A percentile compares a stretch with the other conserved stretches of the same genome.
Evolutionary conservation across 2,329 filamentous ascomycete species (phyloP).

Genomic region (Diaporthe velutina): DNA sequence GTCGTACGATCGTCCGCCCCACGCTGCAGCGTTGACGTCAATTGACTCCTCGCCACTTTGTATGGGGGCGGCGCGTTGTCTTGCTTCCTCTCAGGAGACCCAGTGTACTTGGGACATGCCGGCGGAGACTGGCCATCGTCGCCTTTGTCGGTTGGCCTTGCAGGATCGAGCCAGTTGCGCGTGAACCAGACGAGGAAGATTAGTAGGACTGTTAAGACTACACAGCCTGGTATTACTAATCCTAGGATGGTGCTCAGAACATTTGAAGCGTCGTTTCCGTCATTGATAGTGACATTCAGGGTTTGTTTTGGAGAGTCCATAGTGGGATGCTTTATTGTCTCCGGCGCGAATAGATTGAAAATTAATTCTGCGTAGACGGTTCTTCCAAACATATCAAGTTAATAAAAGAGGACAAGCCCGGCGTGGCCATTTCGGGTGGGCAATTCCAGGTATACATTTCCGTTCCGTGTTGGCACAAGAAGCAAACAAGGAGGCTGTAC

Average conservation of each 20-base stretch:
- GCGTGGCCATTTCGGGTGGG: not conserved
- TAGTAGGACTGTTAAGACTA: not conserved
- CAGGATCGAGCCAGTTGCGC: not conserved
- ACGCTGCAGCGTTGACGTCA: not conserved
- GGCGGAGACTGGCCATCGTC: not conserved
- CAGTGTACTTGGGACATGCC: not conserved
- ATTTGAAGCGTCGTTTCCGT: not conserved
- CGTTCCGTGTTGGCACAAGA: not conserved
- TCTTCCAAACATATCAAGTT: not conserved
- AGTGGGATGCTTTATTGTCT: not conserved
- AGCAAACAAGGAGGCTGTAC: constrained; percentile 6
- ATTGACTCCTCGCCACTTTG: not conserved
- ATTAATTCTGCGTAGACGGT: not conserved
- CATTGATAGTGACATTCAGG: not conserved
- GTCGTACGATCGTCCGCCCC: not conserved
- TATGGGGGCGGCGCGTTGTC: not conserved
- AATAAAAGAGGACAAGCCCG: not conserved
- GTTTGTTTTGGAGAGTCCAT: not conserved
- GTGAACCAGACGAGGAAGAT: not conserved
- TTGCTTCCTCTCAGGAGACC: not conserved
- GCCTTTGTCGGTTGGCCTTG: not conserved
- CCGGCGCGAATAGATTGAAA: too few relatives aligned
- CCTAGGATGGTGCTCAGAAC: not conserved
- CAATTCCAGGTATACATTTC: not conserved
- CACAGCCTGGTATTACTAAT: not conserved